Base-by-base conservation (phyloP, 176 grass and related monocot genomes). In the Musa itinerans region DNA sequence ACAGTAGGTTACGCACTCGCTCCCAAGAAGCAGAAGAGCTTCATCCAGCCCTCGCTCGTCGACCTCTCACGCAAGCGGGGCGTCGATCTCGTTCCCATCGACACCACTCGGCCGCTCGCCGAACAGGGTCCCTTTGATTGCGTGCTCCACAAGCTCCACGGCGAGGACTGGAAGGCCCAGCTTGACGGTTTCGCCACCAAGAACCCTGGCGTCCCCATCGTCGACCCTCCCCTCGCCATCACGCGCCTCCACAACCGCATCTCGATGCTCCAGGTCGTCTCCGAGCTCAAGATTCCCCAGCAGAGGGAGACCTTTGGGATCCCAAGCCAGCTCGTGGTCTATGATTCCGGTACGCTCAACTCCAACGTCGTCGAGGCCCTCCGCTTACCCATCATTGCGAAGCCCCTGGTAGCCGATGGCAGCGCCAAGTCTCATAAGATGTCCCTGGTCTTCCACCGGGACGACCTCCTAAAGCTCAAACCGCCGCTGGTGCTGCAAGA, bases 121-220 rank as follows among this genome's bases (percentile, higher is more conserved):
- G 89, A 88, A 8, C 92, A 96, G 79, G 92, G 92, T 14, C 92
- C 92, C 73, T 96, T 96, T 78, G 43, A 92, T 76, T 90, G 90
- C 80, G 53, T 96, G 67, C 82, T 96, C 65, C 92, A 96, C 89
- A 96, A 96, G 82, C 82, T 92, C 70, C 87, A 77, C 77, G 86
- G 84, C 62, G 78, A 89, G 9, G 80, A 79, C 54, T 96, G 89
- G 84, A 43, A 43, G 34, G 34, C 34, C 3, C 34, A 43, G 34
- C 34, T 43, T 43, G 34, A 43, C 4, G 34, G 78, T 67, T 89
- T 92, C 82, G 71, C 92, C 50, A 25, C 86, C 13, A 49, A 15
- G 53, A 61, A 92, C 81, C 92, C 89, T 2, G 57, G 48, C 25
- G 78, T 89, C 67, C 84, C 82, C 67, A 34, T 96, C 68, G 71